Base-by-base conservation (phyloP, 1,284 basidiomycete genomes). In the Ganoderma meredithae region DNA sequence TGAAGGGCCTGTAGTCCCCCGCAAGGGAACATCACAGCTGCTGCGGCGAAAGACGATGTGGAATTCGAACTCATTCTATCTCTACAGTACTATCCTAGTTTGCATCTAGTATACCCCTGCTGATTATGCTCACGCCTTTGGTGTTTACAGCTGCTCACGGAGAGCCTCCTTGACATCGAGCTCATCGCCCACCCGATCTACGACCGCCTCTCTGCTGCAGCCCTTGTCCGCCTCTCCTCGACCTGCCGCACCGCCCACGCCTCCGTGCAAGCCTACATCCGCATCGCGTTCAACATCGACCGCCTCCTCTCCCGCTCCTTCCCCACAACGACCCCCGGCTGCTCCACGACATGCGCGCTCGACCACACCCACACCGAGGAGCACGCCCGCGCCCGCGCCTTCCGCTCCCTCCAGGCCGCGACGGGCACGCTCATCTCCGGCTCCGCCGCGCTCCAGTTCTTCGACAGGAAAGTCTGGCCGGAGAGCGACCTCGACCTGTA, bases 401-500 rank as follows among this genome's bases (percentile, higher is more conserved):
- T 87, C 68, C 82, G 86, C 19, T 75, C 71, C 39, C 74, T 87
- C 8, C 85, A 86, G 73, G 81, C 79, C 0, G 68, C 71, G 47
- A 86, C 84, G 0, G 80, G 80, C 31, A 79, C 81, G 0, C 69
- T 88, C 15, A 80, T 88, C 31, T 86, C 86, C 1, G 86, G 86
- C 17, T 87, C 86, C 0, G 78, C 75, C 39, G 86, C 82, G 1
- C 80, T 87, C 7, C 85, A 87, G 70, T 84, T 87, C 72, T 78
- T 88, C 59, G 81, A 82, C 55, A 72, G 86, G 12, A 73, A 76
- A 0, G 72, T 76, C 33, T 88, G 86, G 71, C 80, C 80, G 1
- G 79, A 81, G 19, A 78, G 84, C 4, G 86, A 86, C 72, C 81
- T 87, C 1, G 86, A 88, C 64, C 44, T 87, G 4, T 87, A 86